Evolutionary conservation across 495 filamentous ascomycete genomes (phyloP), one percentile per base, ranked within the genome.

Genomic region (Penicillium diatomitis): DNA sequence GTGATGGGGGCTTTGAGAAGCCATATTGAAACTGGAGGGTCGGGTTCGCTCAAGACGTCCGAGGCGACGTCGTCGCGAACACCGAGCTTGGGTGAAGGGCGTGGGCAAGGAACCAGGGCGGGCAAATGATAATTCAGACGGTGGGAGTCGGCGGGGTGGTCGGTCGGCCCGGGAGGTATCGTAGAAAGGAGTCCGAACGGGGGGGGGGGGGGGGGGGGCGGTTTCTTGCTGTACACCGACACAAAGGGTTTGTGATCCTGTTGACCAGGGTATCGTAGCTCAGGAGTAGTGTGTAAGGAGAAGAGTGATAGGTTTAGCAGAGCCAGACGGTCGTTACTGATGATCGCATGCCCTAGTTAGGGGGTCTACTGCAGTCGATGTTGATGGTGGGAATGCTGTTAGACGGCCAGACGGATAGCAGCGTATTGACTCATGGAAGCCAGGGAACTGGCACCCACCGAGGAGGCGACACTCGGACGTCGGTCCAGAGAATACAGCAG

Each of bases 401-500:
- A 10, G 8, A 43, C 40, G 37, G 40, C 30, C 33, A 42, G 32
- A 47, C 47, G 54, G 46, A 41, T 41, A 29, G 33, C 39, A 45
- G 41, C 36, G 36, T 36, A 43, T 41, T 34, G 33, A 20, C 10
- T 49, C 48, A 55, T 55, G 42, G 20, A 48, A 41, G 20, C 31
- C 40, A 29, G 40, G 47, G 52, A 44, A 11, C 35, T 45, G 36
- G 43, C 48, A 34, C n/a, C 40, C 43, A 54, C 51, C 38, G 27
- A 41, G 20, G 48, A 53, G 41, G 37, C 42, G 51, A 44, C 30
- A 39, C 28, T 44, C 47, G 52, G 47, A 44, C 44, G 38, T 20
- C 41, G 38, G 35, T 36, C 33, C 43, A 46, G 30, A 27, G 37
- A 35, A 12, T 28, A 32, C 20, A 41, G 45, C 30, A 29, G 50